A percentile compares a stretch with the other conserved stretches of the same genome.
These are phyloP conservation scores for Eutypa lata DNA, from an alignment of 2,329 filamentous ascomycete species.

Conservation along the genomic window DNA sequence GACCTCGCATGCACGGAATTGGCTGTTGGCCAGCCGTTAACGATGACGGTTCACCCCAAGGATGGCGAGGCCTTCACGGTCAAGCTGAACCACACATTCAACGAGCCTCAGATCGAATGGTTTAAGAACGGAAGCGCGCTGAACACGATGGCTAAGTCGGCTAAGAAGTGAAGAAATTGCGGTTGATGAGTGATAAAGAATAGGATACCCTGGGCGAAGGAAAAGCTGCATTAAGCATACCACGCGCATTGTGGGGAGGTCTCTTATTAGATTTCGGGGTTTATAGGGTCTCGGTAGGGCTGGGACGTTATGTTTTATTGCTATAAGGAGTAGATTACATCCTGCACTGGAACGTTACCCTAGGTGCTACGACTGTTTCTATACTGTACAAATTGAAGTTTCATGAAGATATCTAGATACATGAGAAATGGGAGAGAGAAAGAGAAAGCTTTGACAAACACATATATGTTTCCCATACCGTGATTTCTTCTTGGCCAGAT, in stretches of 20 bases:
- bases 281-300: constrained; percentile 26
- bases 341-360: constrained; percentile 22
- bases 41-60: constrained; percentile 87
- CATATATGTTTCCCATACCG: background rate
- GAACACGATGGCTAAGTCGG: constrained; percentile 92
- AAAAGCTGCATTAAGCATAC: constrained; percentile 15
- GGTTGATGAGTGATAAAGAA: constrained; percentile 6
- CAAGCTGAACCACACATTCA: constrained; percentile 92
- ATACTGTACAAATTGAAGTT: constrained; percentile 35
- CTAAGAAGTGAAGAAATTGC: constrained; percentile 19
- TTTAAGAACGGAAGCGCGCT: constrained; percentile 97
- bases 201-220: constrained; percentile 13
- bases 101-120: constrained; percentile 97
- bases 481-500: too few species aligned
- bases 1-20: constrained; percentile 87
- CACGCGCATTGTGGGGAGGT: constrained; percentile 29
- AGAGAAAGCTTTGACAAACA: background rate
- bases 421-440: background rate
- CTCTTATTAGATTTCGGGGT: constrained; percentile 28
- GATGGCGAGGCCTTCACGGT: constrained; percentile 78
- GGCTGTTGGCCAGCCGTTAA: constrained; percentile 88
- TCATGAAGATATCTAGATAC: constrained; percentile 14
- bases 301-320: constrained; percentile 26
- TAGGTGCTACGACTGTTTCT: constrained; percentile 24
- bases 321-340: constrained; percentile 13